Evolutionary conservation across 768 basidiomycete species (phyloP).

Genomic region (Leccinum olivaceopallidum): DNA sequence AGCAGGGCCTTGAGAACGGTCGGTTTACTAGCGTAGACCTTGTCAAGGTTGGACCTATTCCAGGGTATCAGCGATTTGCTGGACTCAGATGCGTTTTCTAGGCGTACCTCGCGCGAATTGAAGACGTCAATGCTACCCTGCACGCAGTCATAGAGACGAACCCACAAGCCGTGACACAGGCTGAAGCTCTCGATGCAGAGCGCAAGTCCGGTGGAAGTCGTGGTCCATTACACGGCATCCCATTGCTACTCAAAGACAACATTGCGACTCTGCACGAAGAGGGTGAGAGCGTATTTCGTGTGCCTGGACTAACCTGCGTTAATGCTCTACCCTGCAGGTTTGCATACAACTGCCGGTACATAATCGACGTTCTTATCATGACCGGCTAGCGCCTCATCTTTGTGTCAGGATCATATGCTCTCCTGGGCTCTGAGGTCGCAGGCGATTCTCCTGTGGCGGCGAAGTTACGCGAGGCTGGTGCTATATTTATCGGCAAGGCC

Average conservation of each 20-base stretch:
- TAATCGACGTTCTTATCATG: background rate
- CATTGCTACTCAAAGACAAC: constrained; percentile 55
- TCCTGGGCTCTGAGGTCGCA: constrained; percentile 37
- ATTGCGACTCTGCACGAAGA: constrained; percentile 36
- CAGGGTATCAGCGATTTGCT: background rate
- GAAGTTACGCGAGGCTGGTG: constrained; percentile 33
- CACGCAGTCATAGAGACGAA: constrained; percentile 65
- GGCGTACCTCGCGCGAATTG: constrained; percentile 67
- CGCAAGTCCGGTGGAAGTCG: constrained; percentile 45
- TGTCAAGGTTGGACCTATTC: constrained; percentile 45
- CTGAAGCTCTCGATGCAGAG: constrained; percentile 51
- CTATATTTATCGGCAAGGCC: constrained; percentile 43
- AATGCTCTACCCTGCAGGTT: constrained; percentile 20
- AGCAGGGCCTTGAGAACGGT: constrained; percentile 49
- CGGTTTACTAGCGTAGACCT: constrained; percentile 63
- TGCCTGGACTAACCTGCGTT: background rate
- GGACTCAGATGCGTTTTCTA: constrained; percentile 21
- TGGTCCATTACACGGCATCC: constrained; percentile 56
- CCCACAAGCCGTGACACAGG: constrained; percentile 52
- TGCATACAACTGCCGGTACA: constrained; percentile 42
- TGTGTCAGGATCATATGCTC: constrained; percentile 34
- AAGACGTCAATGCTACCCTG: constrained; percentile 60
- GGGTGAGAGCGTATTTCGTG: constrained; percentile 15
- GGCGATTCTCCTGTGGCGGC: constrained; percentile 34
- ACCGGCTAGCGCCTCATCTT: background rate